phyloP scores from a whole-genome alignment of 345 rosid genomes.

The Theobroma cacao region DNA sequence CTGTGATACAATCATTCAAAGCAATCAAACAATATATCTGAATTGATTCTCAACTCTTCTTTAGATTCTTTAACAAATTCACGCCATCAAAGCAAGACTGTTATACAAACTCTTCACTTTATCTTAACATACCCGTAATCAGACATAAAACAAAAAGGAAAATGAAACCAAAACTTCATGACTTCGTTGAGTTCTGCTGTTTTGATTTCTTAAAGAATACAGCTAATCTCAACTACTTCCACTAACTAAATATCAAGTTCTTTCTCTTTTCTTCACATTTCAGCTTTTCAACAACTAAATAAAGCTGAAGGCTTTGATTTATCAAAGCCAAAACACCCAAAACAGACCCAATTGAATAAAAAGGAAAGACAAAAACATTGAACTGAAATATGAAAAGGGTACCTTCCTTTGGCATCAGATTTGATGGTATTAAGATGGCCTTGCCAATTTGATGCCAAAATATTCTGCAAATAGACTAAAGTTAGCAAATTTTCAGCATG shows the following conservation, averaged over 20 bases:
- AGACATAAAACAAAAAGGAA: not conserved
- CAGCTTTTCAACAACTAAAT: not conserved
- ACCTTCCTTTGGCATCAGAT: constrained; percentile 90
- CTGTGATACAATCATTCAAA: constrained; percentile 27
- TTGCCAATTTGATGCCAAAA: constrained; percentile 82
- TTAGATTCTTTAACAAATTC: not conserved
- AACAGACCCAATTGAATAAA: not conserved
- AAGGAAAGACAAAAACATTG: not conserved
- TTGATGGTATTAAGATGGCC: constrained; percentile 71
- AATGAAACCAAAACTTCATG: not conserved
- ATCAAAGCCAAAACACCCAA: not conserved
- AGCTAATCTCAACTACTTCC: not conserved
- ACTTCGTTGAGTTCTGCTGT: not conserved
- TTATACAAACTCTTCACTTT: no score
- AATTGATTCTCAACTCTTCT: no score
- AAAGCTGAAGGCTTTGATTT: not conserved
- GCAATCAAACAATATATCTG: not conserved
- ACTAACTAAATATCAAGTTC: not conserved
- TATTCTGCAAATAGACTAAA: constrained; percentile 45
- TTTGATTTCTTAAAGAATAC: not conserved
- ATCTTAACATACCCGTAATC: not conserved
- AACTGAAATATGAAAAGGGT: not conserved
- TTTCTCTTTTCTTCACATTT: not conserved
- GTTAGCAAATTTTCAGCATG: not conserved
- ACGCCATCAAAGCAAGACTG: not conserved